phyloP scores from a whole-genome alignment of 129 eudicot species.

The Lactuca saligna region DNA sequence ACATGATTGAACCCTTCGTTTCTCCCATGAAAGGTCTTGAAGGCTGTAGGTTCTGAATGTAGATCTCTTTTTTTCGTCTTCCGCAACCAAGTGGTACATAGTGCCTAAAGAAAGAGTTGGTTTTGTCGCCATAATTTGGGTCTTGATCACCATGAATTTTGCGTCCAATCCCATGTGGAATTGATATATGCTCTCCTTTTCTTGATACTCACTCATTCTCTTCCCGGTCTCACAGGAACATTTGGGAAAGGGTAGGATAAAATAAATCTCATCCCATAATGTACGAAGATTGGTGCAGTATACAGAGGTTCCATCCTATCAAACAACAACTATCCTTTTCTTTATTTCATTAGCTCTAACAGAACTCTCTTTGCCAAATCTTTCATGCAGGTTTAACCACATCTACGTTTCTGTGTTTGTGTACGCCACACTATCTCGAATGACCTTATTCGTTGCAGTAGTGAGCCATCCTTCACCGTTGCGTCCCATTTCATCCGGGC shows the following conservation, averaged over 20 bases:
- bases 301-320: neutral
- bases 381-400: neutral
- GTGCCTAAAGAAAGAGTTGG: neutral
- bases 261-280: neutral
- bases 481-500: neutral
- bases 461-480: neutral
- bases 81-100: neutral
- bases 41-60: too few relatives aligned
- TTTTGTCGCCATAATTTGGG: neutral
- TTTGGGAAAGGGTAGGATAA: neutral
- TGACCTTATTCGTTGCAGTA: neutral
- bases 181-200: too few relatives aligned
- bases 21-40: too few relatives aligned
- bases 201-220: neutral
- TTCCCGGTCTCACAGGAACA: neutral
- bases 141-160: too few relatives aligned
- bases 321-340: neutral
- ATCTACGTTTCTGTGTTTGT: neutral
- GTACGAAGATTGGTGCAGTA: neutral
- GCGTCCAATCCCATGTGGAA: neutral
- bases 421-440: neutral
- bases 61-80: neutral
- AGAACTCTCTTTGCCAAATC: neutral
- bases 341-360: neutral
- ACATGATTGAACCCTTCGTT: too few relatives aligned